Percentiles rank a stretch among this genome's conserved stretches.
These are phyloP conservation scores for Verticillium nubilum DNA, from an alignment of 2,329 filamentous ascomycete genomes.

Conservation along the genomic window DNA sequence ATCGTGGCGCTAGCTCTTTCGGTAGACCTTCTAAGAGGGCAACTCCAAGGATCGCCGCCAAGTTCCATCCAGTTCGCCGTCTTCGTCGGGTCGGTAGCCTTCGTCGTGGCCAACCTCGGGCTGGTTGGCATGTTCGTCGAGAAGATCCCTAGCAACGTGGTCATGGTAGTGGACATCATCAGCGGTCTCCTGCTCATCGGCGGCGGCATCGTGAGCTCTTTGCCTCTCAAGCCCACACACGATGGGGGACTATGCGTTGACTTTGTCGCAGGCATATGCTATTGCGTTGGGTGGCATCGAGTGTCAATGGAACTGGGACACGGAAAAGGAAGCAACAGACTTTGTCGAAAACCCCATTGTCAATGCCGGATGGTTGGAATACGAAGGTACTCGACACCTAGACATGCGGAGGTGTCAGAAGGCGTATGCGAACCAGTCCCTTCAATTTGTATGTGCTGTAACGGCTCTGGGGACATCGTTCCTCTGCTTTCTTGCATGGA, in stretches of 20 bases:
- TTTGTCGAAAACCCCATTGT: background rate
- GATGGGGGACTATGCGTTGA: background rate
- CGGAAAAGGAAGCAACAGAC: background rate
- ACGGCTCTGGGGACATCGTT: slow-evolving; percentile 3
- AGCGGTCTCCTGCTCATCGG: slow-evolving; percentile 6
- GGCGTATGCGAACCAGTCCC: slow-evolving; percentile 5
- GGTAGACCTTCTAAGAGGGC: slow-evolving; percentile 1
- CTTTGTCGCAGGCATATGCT: slow-evolving; percentile 1
- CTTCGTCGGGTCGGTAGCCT: slow-evolving; percentile 7
- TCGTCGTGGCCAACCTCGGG: slow-evolving; percentile 4
- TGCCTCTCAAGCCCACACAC: too few relatives aligned
- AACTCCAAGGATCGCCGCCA: slow-evolving; percentile 3
- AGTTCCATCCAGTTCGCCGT: slow-evolving; percentile 5
- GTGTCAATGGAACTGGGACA: background rate
- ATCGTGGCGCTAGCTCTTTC: slow-evolving; percentile 9
- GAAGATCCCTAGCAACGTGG: slow-evolving; percentile 3
- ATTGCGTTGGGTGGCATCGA: slow-evolving; percentile 4
- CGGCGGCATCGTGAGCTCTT: slow-evolving; percentile 8
- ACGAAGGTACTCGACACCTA: background rate
- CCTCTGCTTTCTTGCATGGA: slow-evolving; percentile 7
- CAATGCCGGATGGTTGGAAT: background rate
- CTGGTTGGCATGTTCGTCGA: slow-evolving; percentile 5
- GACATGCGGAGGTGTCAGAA: slow-evolving; percentile 5
- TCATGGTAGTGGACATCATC: slow-evolving; percentile 6
- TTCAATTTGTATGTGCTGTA: slow-evolving; percentile 8